A percentile compares a stretch with the other conserved stretches of the same genome.
phyloP scores from a whole-genome alignment of 176 grass and related monocot species.

The Melocanna baccifera region DNA sequence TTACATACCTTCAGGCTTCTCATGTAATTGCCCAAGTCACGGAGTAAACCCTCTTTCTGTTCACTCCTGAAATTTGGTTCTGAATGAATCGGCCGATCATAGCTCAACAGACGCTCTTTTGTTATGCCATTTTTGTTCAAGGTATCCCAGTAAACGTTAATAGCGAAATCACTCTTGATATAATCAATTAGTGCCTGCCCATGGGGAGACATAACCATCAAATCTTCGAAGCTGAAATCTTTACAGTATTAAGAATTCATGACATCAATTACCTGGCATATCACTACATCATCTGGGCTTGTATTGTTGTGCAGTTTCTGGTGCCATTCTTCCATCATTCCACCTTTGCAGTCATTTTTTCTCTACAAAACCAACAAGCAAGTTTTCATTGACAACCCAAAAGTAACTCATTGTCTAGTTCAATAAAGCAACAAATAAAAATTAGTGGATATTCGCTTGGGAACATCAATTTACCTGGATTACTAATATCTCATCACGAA shows the following conservation, averaged over 20 bases:
- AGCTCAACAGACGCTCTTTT: constrained; percentile 84
- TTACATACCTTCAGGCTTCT: constrained; percentile 86
- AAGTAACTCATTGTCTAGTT: background rate
- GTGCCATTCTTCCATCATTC: constrained; percentile 99
- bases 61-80: constrained; percentile 85
- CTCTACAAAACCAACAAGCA: constrained; percentile 54
- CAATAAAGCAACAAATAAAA: constrained; percentile 23
- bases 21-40: constrained; percentile 77
- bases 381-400: constrained; percentile 4
- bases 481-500: constrained; percentile 99
- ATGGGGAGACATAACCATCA: constrained; percentile 42
- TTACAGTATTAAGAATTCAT: constrained; percentile 2
- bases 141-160: constrained; percentile 87
- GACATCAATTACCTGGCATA: constrained; percentile 78
- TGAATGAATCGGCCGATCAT: constrained; percentile 94
- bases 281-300: constrained; percentile 97
- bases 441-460: constrained; percentile 16
- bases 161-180: constrained; percentile 77
- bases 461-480: constrained; percentile 66
- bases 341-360: constrained; percentile 96
- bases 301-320: constrained; percentile 99
- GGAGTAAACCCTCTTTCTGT: constrained; percentile 83
- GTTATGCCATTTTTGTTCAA: constrained; percentile 93
- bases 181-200: constrained; percentile 85
- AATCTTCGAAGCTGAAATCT: constrained; percentile 21